phyloP scores from a whole-genome alignment of 495 filamentous ascomycete genomes.

The Talaromyces borbonicus region DNA sequence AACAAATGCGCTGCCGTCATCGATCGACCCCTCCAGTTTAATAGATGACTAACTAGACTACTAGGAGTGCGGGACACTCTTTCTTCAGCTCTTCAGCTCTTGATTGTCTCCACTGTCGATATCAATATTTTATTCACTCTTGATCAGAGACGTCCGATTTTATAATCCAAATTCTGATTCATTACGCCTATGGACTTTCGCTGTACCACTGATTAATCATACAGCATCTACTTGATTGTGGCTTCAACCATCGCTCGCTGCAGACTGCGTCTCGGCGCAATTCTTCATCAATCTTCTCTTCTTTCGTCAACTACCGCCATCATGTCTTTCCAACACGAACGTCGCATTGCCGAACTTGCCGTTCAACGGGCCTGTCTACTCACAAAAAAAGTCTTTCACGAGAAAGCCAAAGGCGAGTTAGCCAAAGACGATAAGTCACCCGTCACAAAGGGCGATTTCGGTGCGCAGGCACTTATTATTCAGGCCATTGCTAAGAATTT shows the following conservation, averaged over 20 bases:
- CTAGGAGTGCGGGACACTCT: background rate
- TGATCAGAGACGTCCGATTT: too few species aligned
- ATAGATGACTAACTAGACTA: background rate
- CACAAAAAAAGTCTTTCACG: slow-evolving; percentile 87
- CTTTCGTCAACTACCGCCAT: slow-evolving; percentile 11
- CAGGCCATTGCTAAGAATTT: slow-evolving; percentile 80
- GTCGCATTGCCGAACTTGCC: slow-evolving; percentile 77
- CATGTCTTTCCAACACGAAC: slow-evolving; percentile 67
- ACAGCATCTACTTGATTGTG: slow-evolving; percentile 26
- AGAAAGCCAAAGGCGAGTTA: slow-evolving; percentile 83
- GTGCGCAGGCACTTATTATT: slow-evolving; percentile 94
- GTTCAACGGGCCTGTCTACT: slow-evolving; percentile 82
- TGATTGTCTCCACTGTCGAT: background rate
- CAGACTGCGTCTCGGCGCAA: slow-evolving; percentile 31
- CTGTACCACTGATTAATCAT: too few species aligned
- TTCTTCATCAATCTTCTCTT: slow-evolving; percentile 22
- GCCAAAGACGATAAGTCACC: slow-evolving; percentile 93
- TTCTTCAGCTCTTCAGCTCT: too few species aligned
- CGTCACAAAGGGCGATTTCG: slow-evolving; percentile 96
- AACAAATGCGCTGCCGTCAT: slow-evolving; percentile 5
- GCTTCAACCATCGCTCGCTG: slow-evolving; percentile 36
- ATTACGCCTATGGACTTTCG: too few species aligned
- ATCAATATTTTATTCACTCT: too few species aligned
- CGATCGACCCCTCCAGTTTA: background rate
- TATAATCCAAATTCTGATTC: too few species aligned